These are phyloP conservation scores for Myxozyma vanderwaltii DNA, from an alignment of 805 yeast species.

Conservation along the genomic window DNA sequence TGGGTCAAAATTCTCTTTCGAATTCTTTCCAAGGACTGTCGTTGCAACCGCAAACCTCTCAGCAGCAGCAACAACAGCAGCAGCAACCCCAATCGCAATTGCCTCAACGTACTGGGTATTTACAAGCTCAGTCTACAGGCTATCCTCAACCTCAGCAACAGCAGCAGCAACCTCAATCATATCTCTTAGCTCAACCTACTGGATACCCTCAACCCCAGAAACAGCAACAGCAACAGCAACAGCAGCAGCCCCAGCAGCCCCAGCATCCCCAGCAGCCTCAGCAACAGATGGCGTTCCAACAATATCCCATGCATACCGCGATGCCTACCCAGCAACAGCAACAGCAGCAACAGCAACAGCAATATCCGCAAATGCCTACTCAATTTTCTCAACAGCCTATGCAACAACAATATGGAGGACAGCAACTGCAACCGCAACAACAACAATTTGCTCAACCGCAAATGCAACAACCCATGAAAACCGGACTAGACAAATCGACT, in stretches of 20 bases:
- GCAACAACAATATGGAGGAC: slow-evolving; percentile 14
- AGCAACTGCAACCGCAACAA: slow-evolving; percentile 18
- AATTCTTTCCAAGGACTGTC: slow-evolving; percentile 14
- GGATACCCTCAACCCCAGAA: slow-evolving; percentile 4
- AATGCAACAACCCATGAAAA: slow-evolving; percentile 26
- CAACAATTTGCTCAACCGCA: slow-evolving; percentile 16
- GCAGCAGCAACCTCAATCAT: background rate
- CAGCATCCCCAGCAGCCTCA: slow-evolving; percentile 4
- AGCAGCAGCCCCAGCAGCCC: background rate
- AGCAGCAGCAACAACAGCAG: background rate
- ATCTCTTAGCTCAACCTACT: too few relatives aligned
- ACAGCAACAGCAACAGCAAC: slow-evolving; percentile 3
- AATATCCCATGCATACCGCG: slow-evolving; percentile 11
- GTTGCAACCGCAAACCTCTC: slow-evolving; percentile 2
- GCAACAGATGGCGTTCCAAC: slow-evolving; percentile 8
- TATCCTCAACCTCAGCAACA: slow-evolving; percentile 4
- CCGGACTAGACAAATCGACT: slow-evolving; percentile 30
- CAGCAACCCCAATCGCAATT: slow-evolving; percentile 4
- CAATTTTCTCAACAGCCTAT: slow-evolving; percentile 20
- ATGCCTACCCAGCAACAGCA: slow-evolving; percentile 17
- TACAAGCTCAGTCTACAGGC: slow-evolving; percentile 11
- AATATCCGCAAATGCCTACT: background rate
- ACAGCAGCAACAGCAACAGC: slow-evolving; percentile 22
- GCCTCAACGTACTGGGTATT: slow-evolving; percentile 15
- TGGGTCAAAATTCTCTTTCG: slow-evolving; percentile 7